Percentiles rank a stretch among this genome's conserved stretches.
phyloP scores from a whole-genome alignment of 2,329 filamentous ascomycete genomes.

The Aspergillus hortae region DNA sequence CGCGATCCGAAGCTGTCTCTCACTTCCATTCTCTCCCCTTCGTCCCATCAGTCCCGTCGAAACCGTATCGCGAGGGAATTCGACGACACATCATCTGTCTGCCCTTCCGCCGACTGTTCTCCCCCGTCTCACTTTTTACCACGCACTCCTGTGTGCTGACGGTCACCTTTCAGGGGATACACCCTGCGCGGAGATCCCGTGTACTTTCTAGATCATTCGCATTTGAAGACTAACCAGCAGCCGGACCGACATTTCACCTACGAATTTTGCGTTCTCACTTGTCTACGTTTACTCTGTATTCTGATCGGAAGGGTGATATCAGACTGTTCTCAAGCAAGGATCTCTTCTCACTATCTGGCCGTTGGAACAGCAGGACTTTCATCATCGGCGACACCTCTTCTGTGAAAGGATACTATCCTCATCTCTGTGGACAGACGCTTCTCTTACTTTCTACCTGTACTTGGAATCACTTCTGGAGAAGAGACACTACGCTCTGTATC shows the following conservation, averaged over 20 bases:
- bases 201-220: slow-evolving; percentile 13
- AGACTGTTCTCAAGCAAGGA: slow-evolving; percentile 16
- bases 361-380: slow-evolving; percentile 16
- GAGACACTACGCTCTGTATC: slow-evolving; percentile 18
- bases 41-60: slow-evolving; percentile 11
- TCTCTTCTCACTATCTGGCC: slow-evolving; percentile 10
- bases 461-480: slow-evolving; percentile 21
- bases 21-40: slow-evolving; percentile 11
- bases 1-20: slow-evolving; percentile 15
- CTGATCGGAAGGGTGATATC: slow-evolving; percentile 15
- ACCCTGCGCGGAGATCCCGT: slow-evolving; percentile 8
- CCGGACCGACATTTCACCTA: slow-evolving; percentile 6
- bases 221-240: slow-evolving; percentile 9
- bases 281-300: slow-evolving; percentile 12
- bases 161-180: slow-evolving; percentile 16
- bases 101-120: background rate
- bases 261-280: slow-evolving; percentile 7
- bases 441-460: slow-evolving; percentile 23
- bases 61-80: slow-evolving; percentile 12
- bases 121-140: background rate
- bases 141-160: slow-evolving; percentile 5
- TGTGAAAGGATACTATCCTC: slow-evolving; percentile 18
- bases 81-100: background rate
- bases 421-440: slow-evolving; percentile 14
- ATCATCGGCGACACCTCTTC: slow-evolving; percentile 16